Percentiles rank a stretch among this genome's conserved stretches.
Conservation (phyloP, 768 basidiomycete species). For the Suillus weaverae region DNA sequence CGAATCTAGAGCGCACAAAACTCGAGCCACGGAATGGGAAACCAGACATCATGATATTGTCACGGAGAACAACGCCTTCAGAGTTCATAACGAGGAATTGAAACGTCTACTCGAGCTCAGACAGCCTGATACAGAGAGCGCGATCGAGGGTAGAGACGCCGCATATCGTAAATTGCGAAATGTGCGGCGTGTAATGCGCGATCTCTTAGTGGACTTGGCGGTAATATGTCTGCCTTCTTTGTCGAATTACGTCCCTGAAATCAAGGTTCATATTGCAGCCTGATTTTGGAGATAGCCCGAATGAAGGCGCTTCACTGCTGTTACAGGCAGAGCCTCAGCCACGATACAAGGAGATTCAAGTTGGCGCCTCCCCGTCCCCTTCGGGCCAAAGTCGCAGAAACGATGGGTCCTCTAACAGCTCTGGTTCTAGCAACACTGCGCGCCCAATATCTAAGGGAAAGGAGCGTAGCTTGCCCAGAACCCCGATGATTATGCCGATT, state of each 20-base stretch:
- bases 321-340: background rate
- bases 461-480: background rate
- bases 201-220: slow-evolving; percentile 44
- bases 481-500: background rate
- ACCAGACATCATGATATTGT: slow-evolving; percentile 24
- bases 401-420: background rate
- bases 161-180: slow-evolving; percentile 33
- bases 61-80: slow-evolving; percentile 29
- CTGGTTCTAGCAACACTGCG: background rate
- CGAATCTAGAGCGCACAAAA: slow-evolving; percentile 21
- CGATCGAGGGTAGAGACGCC: slow-evolving; percentile 34
- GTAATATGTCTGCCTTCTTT: slow-evolving; percentile 21
- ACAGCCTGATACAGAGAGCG: slow-evolving; percentile 27
- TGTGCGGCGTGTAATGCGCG: slow-evolving; percentile 40
- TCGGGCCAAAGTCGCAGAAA: background rate
- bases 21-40: slow-evolving; percentile 41
- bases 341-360: too few relatives aligned
- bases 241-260: background rate
- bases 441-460: background rate
- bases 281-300: background rate
- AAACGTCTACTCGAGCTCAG: slow-evolving; percentile 25
- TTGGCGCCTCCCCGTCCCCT: background rate
- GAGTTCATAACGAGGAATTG: slow-evolving; percentile 36
- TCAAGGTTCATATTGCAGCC: background rate
- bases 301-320: background rate